These are phyloP conservation scores for Xylogone sp. DNA, from an alignment of 2,329 filamentous ascomycete genomes.

Conservation along the genomic window DNA sequence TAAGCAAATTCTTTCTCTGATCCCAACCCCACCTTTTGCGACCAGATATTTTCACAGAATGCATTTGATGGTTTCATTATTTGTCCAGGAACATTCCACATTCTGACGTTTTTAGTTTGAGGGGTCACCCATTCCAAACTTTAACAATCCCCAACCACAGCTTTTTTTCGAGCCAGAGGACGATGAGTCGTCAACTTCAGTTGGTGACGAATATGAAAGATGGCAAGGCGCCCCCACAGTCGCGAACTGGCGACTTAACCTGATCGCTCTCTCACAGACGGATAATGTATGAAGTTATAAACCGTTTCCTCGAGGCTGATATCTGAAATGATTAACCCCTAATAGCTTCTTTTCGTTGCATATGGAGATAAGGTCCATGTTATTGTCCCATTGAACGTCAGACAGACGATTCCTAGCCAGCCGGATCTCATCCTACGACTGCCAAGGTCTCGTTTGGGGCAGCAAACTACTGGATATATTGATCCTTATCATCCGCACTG, in stretches of 20 bases:
- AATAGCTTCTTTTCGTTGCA: conserved; percentile 57
- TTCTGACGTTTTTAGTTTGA: conserved; percentile 2
- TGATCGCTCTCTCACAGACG: conserved; percentile 54
- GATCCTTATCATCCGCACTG: conserved; percentile 51
- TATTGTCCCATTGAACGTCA: conserved; percentile 45
- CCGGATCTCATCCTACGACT: conserved; percentile 50
- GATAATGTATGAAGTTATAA: conserved; percentile 42
- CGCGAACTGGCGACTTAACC: conserved; percentile 44
- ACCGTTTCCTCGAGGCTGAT: background rate
- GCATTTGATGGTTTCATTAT: too few relatives aligned
- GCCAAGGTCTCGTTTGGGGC: conserved; percentile 32
- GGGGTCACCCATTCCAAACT: background rate
- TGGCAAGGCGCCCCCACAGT: conserved; percentile 2
- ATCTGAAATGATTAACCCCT: background rate
- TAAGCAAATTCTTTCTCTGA: too few relatives aligned
- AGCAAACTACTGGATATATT: conserved; percentile 49
- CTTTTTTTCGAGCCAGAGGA: conserved; percentile 1
- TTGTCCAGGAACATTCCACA: background rate
- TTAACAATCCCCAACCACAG: background rate
- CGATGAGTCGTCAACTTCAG: background rate
- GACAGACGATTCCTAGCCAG: conserved; percentile 42
- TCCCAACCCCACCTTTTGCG: too few relatives aligned
- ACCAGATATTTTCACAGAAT: too few relatives aligned
- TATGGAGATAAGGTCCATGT: conserved; percentile 55
- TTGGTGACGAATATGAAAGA: background rate